Evolutionary conservation across 2,329 filamentous ascomycete genomes (phyloP), one percentile per base, ranked within the genome.

Genomic region (Aspergillus viridinutans): DNA sequence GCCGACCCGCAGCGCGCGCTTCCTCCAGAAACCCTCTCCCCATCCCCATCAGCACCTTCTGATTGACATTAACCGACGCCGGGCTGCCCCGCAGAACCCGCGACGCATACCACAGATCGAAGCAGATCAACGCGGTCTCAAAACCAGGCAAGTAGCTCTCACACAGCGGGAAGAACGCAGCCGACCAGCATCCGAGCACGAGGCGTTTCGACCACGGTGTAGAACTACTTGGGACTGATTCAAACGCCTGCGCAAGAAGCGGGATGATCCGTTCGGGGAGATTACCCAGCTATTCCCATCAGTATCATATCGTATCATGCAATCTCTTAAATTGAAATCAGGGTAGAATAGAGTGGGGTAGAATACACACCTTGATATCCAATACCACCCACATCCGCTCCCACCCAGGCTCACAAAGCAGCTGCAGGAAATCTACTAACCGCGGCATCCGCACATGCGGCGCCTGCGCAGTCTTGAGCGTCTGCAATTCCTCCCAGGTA

Each of bases 131-230:
- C 3, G 68, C 61, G n/a, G 76, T 64, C 3, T 71, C 65, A 50
- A 70, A 77, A 8, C 50, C 58, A 4, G 74, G 72, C 3, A 78
- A 81, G 68, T 87, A 79, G 42, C 80, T 73, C 52, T 80, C 77
- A 64, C 85, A 85, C 3, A 88, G 76, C 7, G 85, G 81, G 20
- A 96, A 78, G 74, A 88, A 92, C 66, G 84, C 84, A 20, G 85
- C 82, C 52, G 87, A 86, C 93, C 93, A 97, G 69, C 87, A 89
- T 48, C 92, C 93, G 1, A 96, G 78, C 0, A 95, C 78, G 52
- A 97, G 81, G 28, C 92, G 84, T 56, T 86, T 75, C 26, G 82
- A 78, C 92, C 93, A 97, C 4, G 85, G 83, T 38, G 74, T 74
- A 21, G 73, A n/a, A n/a, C n/a, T n/a, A n/a, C n/a, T n/a, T n/a